A percentile compares a stretch with the other conserved stretches of the same genome.
These are phyloP conservation scores for Leccinum obscurum DNA, from an alignment of 768 basidiomycete genomes.

Conservation along the genomic window DNA sequence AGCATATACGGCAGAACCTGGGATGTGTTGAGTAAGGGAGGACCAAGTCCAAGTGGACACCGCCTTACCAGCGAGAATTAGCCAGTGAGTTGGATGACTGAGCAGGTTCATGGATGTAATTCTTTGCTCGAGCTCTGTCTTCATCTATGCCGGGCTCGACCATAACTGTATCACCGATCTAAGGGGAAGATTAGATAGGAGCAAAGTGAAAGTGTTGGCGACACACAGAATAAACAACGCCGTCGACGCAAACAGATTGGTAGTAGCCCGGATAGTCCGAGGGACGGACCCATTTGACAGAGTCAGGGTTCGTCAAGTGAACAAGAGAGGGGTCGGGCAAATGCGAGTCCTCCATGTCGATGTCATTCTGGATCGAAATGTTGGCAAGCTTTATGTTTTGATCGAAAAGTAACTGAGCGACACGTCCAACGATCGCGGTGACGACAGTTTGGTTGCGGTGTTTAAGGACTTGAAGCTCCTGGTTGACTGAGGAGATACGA, in stretches of 20 bases:
- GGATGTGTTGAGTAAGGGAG: neutral
- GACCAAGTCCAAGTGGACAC: neutral
- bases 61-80: constrained; percentile 59
- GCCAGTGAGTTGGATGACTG: constrained; percentile 56
- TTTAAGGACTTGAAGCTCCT: constrained; percentile 37
- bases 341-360: constrained; percentile 17
- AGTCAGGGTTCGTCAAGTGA: constrained; percentile 32
- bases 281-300: constrained; percentile 36
- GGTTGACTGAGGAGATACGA: constrained; percentile 8
- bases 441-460: constrained; percentile 40
- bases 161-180: constrained; percentile 68
- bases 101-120: constrained; percentile 40
- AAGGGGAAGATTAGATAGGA: constrained; percentile 11
- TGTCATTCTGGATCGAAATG: constrained; percentile 28
- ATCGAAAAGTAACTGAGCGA: constrained; percentile 48
- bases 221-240: constrained; percentile 53
- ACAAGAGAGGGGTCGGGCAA: constrained; percentile 18
- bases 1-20: constrained; percentile 73
- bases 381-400: constrained; percentile 44
- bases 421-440: constrained; percentile 47
- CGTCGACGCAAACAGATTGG: constrained; percentile 53
- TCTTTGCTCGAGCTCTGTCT: constrained; percentile 40
- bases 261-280: constrained; percentile 38
- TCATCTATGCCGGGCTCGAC: constrained; percentile 57
- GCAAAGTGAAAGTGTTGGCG: neutral